Conservation (phyloP, 106 monocot genomes). For the Triglochin maritima region DNA sequence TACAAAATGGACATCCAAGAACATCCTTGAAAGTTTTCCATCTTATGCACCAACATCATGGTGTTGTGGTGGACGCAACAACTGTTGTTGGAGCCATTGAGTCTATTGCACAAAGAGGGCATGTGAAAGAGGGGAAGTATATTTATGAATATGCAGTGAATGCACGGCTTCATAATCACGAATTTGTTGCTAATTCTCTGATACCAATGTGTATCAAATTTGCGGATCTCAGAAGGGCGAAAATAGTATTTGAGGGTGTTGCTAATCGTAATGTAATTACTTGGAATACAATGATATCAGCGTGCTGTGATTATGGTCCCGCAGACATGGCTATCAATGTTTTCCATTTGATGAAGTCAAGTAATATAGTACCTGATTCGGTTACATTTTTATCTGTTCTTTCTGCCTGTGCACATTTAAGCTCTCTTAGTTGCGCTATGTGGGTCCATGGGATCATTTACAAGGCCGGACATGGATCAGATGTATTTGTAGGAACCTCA, state of each 20-base stretch:
- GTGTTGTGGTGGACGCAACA: constrained; percentile 30
- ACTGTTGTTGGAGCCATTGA: constrained; percentile 41
- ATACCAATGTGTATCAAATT: constrained; percentile 35
- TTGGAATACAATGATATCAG: constrained; percentile 48
- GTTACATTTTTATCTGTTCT: constrained; percentile 35
- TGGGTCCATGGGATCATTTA: constrained; percentile 20
- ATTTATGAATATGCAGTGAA: constrained; percentile 31
- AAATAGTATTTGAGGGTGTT: constrained; percentile 20
- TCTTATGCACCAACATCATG: constrained; percentile 34
- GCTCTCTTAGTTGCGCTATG: constrained; percentile 13
- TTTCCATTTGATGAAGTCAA: constrained; percentile 31
- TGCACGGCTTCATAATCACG: constrained; percentile 15
- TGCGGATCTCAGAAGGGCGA: constrained; percentile 23
- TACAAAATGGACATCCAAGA: constrained; percentile 21
- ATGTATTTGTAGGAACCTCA: constrained; percentile 29
- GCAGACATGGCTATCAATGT: constrained; percentile 16
- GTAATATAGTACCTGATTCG: constrained; percentile 19
- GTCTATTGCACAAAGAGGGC: constrained; percentile 34
- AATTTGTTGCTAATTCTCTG: constrained; percentile 41
- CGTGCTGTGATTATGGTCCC: constrained; percentile 19
- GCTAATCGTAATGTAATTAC: constrained; percentile 13
- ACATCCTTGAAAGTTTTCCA: constrained; percentile 31
- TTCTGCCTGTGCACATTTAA: constrained; percentile 11
- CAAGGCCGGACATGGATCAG: constrained; percentile 26
- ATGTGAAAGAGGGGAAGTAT: constrained; percentile 20